These are phyloP conservation scores for Pyricularia sp. DNA, from an alignment of 2,329 filamentous ascomycete species.

Conservation along the genomic window DNA sequence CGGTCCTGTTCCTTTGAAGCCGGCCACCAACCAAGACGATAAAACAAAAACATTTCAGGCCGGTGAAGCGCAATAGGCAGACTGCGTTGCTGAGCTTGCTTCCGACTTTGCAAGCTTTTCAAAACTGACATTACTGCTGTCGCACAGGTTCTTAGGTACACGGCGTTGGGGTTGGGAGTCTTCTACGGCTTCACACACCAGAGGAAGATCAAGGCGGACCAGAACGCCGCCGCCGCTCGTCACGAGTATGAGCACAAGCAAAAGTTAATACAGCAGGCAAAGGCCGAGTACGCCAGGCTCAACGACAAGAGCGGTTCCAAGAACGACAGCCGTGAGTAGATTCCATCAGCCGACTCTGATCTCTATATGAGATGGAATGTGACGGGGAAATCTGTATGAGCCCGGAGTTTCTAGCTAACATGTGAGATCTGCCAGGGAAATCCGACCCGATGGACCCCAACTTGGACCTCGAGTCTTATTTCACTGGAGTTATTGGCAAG, in stretches of 20 bases:
- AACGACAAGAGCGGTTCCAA: slow-evolving; percentile 36
- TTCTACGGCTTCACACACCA: slow-evolving; percentile 97
- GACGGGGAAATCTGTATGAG: background rate
- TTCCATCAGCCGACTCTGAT: background rate
- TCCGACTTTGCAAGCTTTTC: background rate
- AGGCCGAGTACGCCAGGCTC: slow-evolving; percentile 71
- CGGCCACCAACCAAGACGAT: background rate
- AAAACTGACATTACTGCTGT: background rate
- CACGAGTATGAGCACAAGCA: slow-evolving; percentile 85
- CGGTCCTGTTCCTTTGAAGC: background rate
- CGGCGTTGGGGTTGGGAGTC: slow-evolving; percentile 78
- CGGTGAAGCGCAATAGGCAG: background rate
- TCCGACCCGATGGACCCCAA: slow-evolving; percentile 66
- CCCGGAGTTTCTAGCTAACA: background rate
- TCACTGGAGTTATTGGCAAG: slow-evolving; percentile 30
- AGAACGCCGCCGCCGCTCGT: slow-evolving; percentile 58
- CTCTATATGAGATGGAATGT: background rate
- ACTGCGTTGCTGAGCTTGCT: background rate
- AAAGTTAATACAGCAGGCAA: slow-evolving; percentile 82
- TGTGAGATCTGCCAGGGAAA: slow-evolving; percentile 13
- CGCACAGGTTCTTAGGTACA: slow-evolving; percentile 85
- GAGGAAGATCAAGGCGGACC: slow-evolving; percentile 58
- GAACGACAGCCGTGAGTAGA: slow-evolving; percentile 16
- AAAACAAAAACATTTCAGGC: background rate
- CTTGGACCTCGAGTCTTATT: slow-evolving; percentile 83